Evolutionary conservation across 2,329 filamentous ascomycete genomes (phyloP), one percentile per base, ranked within the genome.

Genomic region (Massarina eburnea): DNA sequence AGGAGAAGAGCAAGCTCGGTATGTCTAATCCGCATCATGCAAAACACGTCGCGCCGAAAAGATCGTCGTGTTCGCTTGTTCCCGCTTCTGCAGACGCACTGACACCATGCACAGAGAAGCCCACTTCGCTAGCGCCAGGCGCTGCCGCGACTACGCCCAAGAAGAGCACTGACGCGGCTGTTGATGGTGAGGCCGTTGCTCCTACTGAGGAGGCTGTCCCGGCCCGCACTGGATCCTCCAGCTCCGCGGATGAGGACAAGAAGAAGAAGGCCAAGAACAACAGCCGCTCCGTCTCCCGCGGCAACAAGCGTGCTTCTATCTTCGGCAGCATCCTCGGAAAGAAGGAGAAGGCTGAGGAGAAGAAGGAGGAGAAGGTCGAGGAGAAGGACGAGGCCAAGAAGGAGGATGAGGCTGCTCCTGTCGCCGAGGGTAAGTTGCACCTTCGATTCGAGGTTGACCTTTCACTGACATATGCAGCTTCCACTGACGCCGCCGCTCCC

Each of bases 1-100:
- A 82, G 62, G 84, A 88, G 56, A 74, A 94, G 17, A 87, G 91
- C 76, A 86, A 85, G 73, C 77, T 84, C 59, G 75, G 80, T 82
- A 76, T 65, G 79, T 77, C 8, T 22, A 45, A 33, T 45, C 40
- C 46, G 46, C 20, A 32, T 45, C n/a, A 19, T 29, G 6, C 15
- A 18, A 38, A 14, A 24, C 39, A n/a, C 35, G 45, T 58, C 56
- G 61, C 56, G 53, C 53, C 39, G 45, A 52, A 44, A 43, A 45
- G 47, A 48, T 43, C 30, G 47, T 45, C 59, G 47, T 48, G 54
- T 58, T 66, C 74, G 49, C 55, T 57, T 61, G 56, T 60, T 66
- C 55, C 56, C 54, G 60, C 43, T 51, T 52, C 57, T 66, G 38
- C 48, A 49, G 45, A 38, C 40, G 46, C 49, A 62, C 70, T 73